A percentile compares a stretch with the other conserved stretches of the same genome.
Conservation (phyloP, 257 asterid species). For the Solanum chilense region DNA sequence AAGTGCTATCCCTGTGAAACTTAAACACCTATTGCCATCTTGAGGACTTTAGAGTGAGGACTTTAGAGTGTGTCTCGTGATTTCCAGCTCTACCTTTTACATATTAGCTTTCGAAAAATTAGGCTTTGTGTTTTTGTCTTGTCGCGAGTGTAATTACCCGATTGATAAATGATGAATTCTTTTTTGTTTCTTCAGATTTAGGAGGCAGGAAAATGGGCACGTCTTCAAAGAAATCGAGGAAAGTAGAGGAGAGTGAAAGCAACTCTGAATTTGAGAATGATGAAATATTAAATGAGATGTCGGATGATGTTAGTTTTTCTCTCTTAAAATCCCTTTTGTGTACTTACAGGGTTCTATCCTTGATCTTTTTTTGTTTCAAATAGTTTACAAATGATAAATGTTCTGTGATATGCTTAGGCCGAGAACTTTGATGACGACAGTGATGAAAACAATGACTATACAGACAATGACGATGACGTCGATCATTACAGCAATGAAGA, state of each 20-base stretch:
- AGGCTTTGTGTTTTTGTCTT: neutral
- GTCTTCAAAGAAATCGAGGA: constrained; percentile 9
- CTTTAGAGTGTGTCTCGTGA: neutral
- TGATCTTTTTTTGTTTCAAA: neutral
- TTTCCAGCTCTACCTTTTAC: neutral
- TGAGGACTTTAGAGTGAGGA: neutral
- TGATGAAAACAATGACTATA: neutral
- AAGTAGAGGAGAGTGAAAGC: constrained; percentile 30
- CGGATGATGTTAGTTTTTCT: constrained; percentile 25
- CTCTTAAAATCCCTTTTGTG: neutral
- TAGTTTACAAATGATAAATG: neutral
- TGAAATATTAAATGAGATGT: constrained; percentile 10
- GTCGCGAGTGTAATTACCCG: neutral
- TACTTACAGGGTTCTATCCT: neutral
- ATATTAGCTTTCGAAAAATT: neutral
- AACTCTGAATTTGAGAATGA: constrained; percentile 33
- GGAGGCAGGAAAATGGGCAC: constrained; percentile 17
- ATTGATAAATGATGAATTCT: neutral
- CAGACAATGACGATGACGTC: constrained; percentile 4
- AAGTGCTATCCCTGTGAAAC: neutral
- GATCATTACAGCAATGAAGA: constrained; percentile 6
- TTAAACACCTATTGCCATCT: neutral
- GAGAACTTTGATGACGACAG: constrained; percentile 6
- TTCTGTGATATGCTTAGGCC: neutral
- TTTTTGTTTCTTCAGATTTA: neutral